These are phyloP conservation scores for Kwoniella bestiolae DNA, from an alignment of 768 basidiomycete species.

Conservation along the genomic window DNA sequence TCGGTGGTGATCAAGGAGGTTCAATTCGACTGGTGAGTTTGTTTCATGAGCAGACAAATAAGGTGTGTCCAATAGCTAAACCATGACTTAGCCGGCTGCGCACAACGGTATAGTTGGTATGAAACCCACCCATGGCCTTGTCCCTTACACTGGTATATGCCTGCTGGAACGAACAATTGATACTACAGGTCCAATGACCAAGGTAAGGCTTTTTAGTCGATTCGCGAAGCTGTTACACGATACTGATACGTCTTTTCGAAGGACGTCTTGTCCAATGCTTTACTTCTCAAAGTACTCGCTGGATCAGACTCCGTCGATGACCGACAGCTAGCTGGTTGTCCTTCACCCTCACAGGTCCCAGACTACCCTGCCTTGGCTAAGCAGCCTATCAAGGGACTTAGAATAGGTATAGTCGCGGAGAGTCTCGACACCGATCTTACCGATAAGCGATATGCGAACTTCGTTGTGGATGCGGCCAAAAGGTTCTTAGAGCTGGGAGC, in stretches of 20 bases:
- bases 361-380: slow-evolving; percentile 49
- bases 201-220: background rate
- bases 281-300: slow-evolving; percentile 61
- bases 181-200: slow-evolving; percentile 54
- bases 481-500: slow-evolving; percentile 60
- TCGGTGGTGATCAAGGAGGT: slow-evolving; percentile 64
- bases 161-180: slow-evolving; percentile 33
- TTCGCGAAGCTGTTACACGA: too few relatives aligned
- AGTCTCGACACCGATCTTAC: slow-evolving; percentile 56
- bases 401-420: slow-evolving; percentile 60
- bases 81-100: background rate
- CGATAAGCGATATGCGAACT: slow-evolving; percentile 58
- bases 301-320: slow-evolving; percentile 62
- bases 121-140: slow-evolving; percentile 61
- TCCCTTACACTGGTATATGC: slow-evolving; percentile 61
- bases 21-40: slow-evolving; percentile 59
- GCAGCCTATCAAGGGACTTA: slow-evolving; percentile 56
- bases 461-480: slow-evolving; percentile 57
- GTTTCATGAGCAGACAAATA: background rate
- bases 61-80: background rate
- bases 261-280: slow-evolving; percentile 60
- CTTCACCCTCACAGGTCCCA: slow-evolving; percentile 57
- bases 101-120: slow-evolving; percentile 61
- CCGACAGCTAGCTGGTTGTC: slow-evolving; percentile 57
- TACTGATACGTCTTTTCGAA: slow-evolving; percentile 17